These are phyloP conservation scores for Phoma sp. DNA, from an alignment of 2,329 filamentous ascomycete species.

Conservation along the genomic window DNA sequence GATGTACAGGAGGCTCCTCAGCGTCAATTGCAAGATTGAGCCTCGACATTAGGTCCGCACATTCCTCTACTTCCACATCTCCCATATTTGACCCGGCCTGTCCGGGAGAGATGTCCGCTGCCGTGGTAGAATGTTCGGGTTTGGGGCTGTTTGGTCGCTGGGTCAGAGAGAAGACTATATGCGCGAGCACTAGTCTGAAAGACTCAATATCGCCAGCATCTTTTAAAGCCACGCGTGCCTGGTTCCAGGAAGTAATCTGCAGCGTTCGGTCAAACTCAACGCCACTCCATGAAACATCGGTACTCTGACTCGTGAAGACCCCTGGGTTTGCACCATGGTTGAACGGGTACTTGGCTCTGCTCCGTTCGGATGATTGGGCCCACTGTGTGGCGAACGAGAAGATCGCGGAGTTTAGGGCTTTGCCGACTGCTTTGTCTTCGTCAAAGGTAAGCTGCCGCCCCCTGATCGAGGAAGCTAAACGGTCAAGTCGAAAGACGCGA, in stretches of 20 bases:
- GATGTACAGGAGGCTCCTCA: slow-evolving; percentile 48
- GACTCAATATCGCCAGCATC: slow-evolving; percentile 52
- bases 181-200: slow-evolving; percentile 54
- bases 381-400: slow-evolving; percentile 64
- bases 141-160: slow-evolving; percentile 47
- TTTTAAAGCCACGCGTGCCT: slow-evolving; percentile 51
- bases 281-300: neutral
- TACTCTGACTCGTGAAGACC: slow-evolving; percentile 18
- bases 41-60: slow-evolving; percentile 41
- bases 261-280: slow-evolving; percentile 48
- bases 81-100: neutral
- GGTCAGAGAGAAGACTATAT: slow-evolving; percentile 57
- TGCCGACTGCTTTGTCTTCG: slow-evolving; percentile 56
- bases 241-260: slow-evolving; percentile 53
- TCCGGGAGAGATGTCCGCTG: too few relatives aligned
- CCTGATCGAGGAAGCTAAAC: slow-evolving; percentile 50
- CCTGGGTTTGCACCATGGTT: slow-evolving; percentile 18
- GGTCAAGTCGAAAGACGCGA: slow-evolving; percentile 59
- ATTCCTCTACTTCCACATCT: slow-evolving; percentile 21
- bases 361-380: slow-evolving; percentile 43
- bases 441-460: slow-evolving; percentile 51
- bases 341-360: slow-evolving; percentile 41
- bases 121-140: too few relatives aligned
- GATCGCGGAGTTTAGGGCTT: slow-evolving; percentile 58
- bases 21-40: slow-evolving; percentile 43